Conservation (phyloP, 2,329 filamentous ascomycete genomes). For the Fusarium praegraminearum region DNA sequence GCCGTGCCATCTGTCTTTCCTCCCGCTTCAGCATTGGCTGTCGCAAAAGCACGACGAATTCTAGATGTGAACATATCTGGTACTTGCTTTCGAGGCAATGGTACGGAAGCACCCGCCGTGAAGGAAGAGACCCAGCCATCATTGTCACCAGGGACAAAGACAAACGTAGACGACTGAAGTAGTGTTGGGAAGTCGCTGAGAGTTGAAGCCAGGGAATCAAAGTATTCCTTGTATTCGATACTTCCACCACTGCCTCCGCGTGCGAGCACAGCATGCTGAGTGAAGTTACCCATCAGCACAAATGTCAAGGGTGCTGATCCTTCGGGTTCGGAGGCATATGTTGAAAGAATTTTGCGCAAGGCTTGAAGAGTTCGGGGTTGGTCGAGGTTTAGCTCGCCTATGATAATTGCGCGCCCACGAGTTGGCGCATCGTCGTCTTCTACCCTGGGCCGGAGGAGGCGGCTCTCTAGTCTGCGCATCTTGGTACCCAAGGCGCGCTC, state of each 20-base stretch:
- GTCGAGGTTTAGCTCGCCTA: slow-evolving; percentile 90
- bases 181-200: slow-evolving; percentile 86
- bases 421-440: slow-evolving; percentile 51
- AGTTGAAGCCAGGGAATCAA: slow-evolving; percentile 85
- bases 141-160: slow-evolving; percentile 96
- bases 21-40: slow-evolving; percentile 78
- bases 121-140: slow-evolving; percentile 97
- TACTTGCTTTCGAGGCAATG: slow-evolving; percentile 76
- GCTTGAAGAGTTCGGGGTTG: slow-evolving; percentile 84
- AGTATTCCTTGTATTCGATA: slow-evolving; percentile 97
- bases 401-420: slow-evolving; percentile 73
- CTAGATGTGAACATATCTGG: slow-evolving; percentile 92
- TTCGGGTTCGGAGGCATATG: slow-evolving; percentile 76
- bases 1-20: slow-evolving; percentile 66
- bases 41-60: slow-evolving; percentile 81
- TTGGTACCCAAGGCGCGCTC: slow-evolving; percentile 84
- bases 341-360: slow-evolving; percentile 79
- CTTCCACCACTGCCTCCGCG: slow-evolving; percentile 80
- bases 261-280: slow-evolving; percentile 72
- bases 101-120: slow-evolving; percentile 76
- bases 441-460: slow-evolving; percentile 65
- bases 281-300: slow-evolving; percentile 88
- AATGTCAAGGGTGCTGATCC: slow-evolving; percentile 80
- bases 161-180: slow-evolving; percentile 82
- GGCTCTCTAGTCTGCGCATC: slow-evolving; percentile 84